Base-by-base conservation (phyloP, 306 rosid genomes). In the Spatholobus suberectus region DNA sequence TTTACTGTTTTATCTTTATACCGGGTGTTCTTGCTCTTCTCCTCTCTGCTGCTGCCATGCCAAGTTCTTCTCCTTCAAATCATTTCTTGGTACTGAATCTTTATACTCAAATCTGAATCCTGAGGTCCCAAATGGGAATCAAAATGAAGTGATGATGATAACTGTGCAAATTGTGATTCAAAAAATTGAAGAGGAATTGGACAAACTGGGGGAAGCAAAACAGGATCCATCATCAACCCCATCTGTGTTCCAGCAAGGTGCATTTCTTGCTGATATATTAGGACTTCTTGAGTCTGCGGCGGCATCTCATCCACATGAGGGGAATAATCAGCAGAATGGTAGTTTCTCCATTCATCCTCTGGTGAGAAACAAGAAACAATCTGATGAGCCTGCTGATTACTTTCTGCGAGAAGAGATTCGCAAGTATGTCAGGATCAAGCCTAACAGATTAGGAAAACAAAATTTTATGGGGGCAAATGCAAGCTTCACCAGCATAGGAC, bases 381-480 rank as follows among this genome's bases (percentile, higher is more conserved):
- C 81, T 0, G 80, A 83, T 52, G 90, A 89, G 44, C 90, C 90
- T 9, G 93, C 87, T 2, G 83, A 88, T 40, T 88, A 89, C 55
- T 93, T 93, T 82, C 80, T 93, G 17, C 76, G 88, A 15, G 94
- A 93, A 73, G 97, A 93, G 86, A 87, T 93, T 34, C 91, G 93
- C 11, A 90, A 91, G 86, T 93, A 93, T 59, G 86, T 90, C 41
- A 89, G 57, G 82, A 85, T 86, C 89, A 93, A 88, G 71, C 93
- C 96, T 9, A 93, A 93, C 51, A 86, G 92, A 81, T 75, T 93
- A 55, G 83, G 86, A 6, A 93, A 93, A 78, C 96, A 90, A 71
- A 93, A 93, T 37, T 93, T 93, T 70, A 91, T 93, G 96, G 97
- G 96, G 37, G 93, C 93, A 10, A 93, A 93, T 82, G 96, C 93